Evolutionary conservation across 805 yeast species (phyloP).

Genomic region (Debaryomyces hansenii): DNA sequence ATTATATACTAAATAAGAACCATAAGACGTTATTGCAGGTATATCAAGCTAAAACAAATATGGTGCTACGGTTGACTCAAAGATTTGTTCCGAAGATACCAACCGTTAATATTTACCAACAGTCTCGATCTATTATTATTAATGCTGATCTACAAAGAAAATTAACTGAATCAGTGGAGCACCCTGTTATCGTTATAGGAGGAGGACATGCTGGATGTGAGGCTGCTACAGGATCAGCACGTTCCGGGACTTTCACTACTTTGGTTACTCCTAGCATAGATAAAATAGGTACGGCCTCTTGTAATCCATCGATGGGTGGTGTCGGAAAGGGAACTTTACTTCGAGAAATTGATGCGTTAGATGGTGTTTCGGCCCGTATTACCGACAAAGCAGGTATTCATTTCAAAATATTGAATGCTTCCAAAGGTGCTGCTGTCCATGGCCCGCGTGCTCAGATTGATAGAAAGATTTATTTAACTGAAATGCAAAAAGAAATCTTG

Average conservation of each 20-base stretch:
- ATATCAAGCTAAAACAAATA: too few species aligned
- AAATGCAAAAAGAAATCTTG: constrained; percentile 71
- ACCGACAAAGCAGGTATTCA: constrained; percentile 93
- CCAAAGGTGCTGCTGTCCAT: constrained; percentile 96
- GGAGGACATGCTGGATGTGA: constrained; percentile 99
- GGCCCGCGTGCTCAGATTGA: constrained; percentile 98
- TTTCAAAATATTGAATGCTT: constrained; percentile 78
- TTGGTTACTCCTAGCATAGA: constrained; percentile 73
- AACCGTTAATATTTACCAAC: not conserved
- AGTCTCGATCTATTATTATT: constrained; percentile 18
- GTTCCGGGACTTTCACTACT: constrained; percentile 71
- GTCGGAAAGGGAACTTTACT: constrained; percentile 94
- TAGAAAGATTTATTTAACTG: constrained; percentile 68
- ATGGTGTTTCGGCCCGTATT: constrained; percentile 84
- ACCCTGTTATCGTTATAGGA: constrained; percentile 86
- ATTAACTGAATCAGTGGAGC: constrained; percentile 27
- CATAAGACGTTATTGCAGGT: too few species aligned
- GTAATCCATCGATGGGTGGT: constrained; percentile 98
- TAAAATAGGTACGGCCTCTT: constrained; percentile 91
- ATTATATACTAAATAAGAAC: too few species aligned
- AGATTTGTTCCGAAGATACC: too few species aligned
- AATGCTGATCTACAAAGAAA: constrained; percentile 35
- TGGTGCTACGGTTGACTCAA: too few species aligned
- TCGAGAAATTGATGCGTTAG: constrained; percentile 93
- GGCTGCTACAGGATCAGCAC: constrained; percentile 91